Evolutionary conservation across 2,329 filamentous ascomycete species (phyloP), one percentile per base, ranked within the genome.

Genomic region (Malbranchea cinnamomea): DNA sequence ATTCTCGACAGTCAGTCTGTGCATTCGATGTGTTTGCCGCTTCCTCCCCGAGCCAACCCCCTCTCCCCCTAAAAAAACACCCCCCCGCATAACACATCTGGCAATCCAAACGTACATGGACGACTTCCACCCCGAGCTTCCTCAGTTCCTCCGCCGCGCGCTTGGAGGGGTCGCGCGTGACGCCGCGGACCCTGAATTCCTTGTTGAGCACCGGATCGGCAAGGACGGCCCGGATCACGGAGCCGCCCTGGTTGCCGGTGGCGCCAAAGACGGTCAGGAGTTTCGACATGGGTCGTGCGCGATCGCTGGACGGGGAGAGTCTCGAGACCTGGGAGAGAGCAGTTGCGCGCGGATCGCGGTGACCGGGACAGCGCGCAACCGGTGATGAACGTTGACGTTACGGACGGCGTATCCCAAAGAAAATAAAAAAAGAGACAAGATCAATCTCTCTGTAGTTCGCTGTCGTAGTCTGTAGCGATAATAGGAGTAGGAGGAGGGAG

Each of bases 181-280:
- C 54, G 21, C 54, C 65, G 6, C 66, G 60, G 33, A 70, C 52
- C 26, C 50, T 58, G 49, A 57, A 70, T 31, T 59, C 41, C 23
- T 54, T 41, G 2, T 60, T 62, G 11, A 69, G 53, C 2, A 45
- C 41, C 1, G 57, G 40, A 38, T 67, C 56, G 20, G 51, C 50
- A 6, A 67, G 52, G 7, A 70, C 49, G 15, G 51, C 45, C 27
- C 57, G 45, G 32, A 68, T 49, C 6, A 68, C 51, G 6, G 61
- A 62, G 7, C 60, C 50, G 11, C 66, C 65, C 43, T 69, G 66
- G 20, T 62, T 54, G 35, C 65, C 64, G 0, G 65, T 69, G 13
- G 63, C 64, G 6, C 65, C 65, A 29, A 68, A 65, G 14, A 69
- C 52, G 15, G 52, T 55, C 19, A 65, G 46, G 18, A 54, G 18